A percentile compares a stretch with the other conserved stretches of the same genome.
Evolutionary conservation across 371 early-diverging fungal genomes (phyloP).

Genomic region (Syncephalastrum contaminatum): DNA sequence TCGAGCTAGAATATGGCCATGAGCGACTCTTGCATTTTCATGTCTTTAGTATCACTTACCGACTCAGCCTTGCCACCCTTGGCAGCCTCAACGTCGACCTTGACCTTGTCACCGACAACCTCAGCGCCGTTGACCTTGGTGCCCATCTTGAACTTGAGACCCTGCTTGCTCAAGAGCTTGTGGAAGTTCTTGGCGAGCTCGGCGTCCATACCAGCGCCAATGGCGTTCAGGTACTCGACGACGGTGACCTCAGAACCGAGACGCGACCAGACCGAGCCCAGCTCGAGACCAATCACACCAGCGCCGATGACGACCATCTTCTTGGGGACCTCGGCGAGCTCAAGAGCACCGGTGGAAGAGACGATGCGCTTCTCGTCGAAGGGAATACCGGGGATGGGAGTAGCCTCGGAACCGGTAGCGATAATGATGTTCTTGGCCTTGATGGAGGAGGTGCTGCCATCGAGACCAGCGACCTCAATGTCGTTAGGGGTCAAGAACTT

Average conservation of each 20-base stretch:
- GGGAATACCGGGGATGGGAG: constrained; percentile 91
- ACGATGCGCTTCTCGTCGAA: constrained; percentile 96
- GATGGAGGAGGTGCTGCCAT: constrained; percentile 69
- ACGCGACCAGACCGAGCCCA: constrained; percentile 97
- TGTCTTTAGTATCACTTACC: constrained; percentile 38
- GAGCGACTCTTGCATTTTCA: neutral
- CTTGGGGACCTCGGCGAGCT: constrained; percentile 90
- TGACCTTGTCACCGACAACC: constrained; percentile 81
- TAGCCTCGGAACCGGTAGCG: constrained; percentile 96
- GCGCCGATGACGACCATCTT: constrained; percentile 98
- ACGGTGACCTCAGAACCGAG: constrained; percentile 95
- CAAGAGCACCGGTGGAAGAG: constrained; percentile 96
- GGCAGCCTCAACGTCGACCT: constrained; percentile 90
- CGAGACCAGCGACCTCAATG: constrained; percentile 78
- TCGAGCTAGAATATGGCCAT: constrained; percentile 54
- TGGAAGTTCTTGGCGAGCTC: constrained; percentile 94
- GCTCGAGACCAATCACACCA: constrained; percentile 98
- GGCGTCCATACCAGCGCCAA: constrained; percentile 97
- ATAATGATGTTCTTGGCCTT: constrained; percentile 95
- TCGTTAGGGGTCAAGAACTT: constrained; percentile 77
- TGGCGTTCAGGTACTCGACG: constrained; percentile 91
- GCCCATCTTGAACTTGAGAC: constrained; percentile 96
- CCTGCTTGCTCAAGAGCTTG: constrained; percentile 89
- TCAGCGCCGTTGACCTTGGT: constrained; percentile 93
- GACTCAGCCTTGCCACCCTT: constrained; percentile 80